Base-by-base conservation (phyloP, 371 early-diverging fungal species). In the Choanephora cucurbitarum region DNA sequence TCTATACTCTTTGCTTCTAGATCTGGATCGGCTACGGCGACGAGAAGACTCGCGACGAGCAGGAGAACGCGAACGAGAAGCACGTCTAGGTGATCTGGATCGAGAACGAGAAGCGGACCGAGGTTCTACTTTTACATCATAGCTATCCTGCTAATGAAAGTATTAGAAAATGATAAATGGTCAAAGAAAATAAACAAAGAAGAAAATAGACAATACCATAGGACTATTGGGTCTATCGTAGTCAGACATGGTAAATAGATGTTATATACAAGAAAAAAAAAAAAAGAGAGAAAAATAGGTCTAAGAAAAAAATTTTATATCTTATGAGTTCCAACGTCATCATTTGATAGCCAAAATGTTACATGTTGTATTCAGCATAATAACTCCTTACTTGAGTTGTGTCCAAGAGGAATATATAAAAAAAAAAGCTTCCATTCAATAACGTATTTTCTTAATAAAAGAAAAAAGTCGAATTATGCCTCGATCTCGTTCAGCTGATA, bases 1-100 rank as follows among this genome's bases (percentile, higher is more conserved):
- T 58, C 58, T 60, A 48, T 53, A 52, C 28, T 59, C 59, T 58
- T 61, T 60, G 28, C 70, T 64, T 34, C 61, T 64, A 14, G 69
- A 67, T 43, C 60, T 58, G 17, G 77, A 77, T 32, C 54, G 67
- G 21, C 73, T 51, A 44, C 53, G 62, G 55, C 60, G 56, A 44
- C 67, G 67, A 54, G 70, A 69, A 46, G 69, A 65, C 14, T 62
- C 62, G 32, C 59, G 62, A 42, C 61, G 69, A 24, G 49, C 40
- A 50, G 61, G 66, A 53, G 63, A 62, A 49, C 65, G 61, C 44
- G 64, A 62, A 31, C 44, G 63, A 52, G 47, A 31, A 31, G 24
- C 23, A 19, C 56, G 52, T 21, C 49, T 60, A n/a, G 58, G 68
- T 37, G 57, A 53, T 52, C 63, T 37, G 19, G 57, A 55, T 24